Evolutionary conservation across 2,329 filamentous ascomycete genomes (phyloP), one percentile per base, ranked within the genome.

Genomic region (Verticillium isaacii): DNA sequence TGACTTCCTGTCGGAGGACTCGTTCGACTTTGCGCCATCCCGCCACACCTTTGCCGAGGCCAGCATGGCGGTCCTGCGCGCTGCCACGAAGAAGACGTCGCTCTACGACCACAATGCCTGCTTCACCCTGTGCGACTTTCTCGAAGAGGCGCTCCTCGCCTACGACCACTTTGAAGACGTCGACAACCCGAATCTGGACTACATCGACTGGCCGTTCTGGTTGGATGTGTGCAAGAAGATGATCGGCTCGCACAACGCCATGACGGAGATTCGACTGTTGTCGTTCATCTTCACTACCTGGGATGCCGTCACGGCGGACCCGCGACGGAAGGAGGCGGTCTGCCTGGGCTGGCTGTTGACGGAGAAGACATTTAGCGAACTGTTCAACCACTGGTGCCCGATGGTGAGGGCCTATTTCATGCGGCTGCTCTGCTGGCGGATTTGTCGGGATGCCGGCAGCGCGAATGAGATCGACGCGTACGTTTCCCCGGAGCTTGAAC

Each of bases 371-470:
- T 97, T 97, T 72, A 87, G 91, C 70, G 86, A 85, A 64, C 88
- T 92, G 64, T 97, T 97, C 77, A 94, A 90, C 70, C 92, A 97
- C 70, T 97, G 93, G 93, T 96, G 92, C 70, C 92, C 93, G 0
- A 96, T 97, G 93, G 92, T 97, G 25, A 86, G 93, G 64, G 90
- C 92, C 15, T 97, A 97, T 74, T 97, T 89, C 72, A 95, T 96
- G 85, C 91, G 93, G 56, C 78, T 97, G 58, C 76, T 97, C 25
- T 96, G 92, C 75, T 97, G 93, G 93, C 86, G 93, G 63, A 80
- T 97, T 57, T 94, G 90, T 66, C 84, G 93, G 65, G 90, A 90
- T 69, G 85, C 88, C 59, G 91, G 89, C 17, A 85, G 83, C 56
- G 80, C 85, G 25, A 85, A 85, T 55, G 82, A 87, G 32, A 73